Conservation (phyloP, 805 yeast species). For the Wickerhamomyces queroliae region DNA sequence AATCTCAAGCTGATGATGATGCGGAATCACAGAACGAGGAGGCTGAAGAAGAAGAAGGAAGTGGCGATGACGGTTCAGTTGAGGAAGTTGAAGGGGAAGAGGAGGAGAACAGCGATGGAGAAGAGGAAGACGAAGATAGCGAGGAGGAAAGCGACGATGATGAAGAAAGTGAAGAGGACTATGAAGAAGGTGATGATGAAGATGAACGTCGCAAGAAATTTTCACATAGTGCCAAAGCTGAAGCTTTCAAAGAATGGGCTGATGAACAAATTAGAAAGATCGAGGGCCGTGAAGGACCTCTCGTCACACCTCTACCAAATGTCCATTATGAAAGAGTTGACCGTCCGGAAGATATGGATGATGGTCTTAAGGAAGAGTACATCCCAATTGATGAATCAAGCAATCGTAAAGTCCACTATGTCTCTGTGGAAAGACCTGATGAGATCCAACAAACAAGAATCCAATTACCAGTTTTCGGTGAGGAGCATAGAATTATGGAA, state of each 20-base stretch:
- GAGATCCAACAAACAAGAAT: constrained; percentile 64
- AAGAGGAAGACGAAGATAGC: constrained; percentile 16
- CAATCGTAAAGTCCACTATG: constrained; percentile 57
- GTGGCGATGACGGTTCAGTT: constrained; percentile 8
- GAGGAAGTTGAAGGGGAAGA: constrained; percentile 13
- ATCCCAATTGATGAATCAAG: constrained; percentile 49
- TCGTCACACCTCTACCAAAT: constrained; percentile 31
- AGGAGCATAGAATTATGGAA: constrained; percentile 93
- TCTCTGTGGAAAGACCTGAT: constrained; percentile 58
- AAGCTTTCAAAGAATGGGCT: constrained; percentile 86
- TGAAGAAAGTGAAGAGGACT: constrained; percentile 27
- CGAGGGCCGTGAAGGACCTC: constrained; percentile 52
- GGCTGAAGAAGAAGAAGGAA: constrained; percentile 22
- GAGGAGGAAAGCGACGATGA: constrained; percentile 27
- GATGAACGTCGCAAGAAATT: constrained; percentile 30
- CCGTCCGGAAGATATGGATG: constrained; percentile 67
- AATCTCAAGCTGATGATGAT: constrained; percentile 10
- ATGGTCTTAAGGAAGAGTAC: constrained; percentile 59
- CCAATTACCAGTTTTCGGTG: constrained; percentile 81
- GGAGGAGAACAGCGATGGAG: constrained; percentile 19
- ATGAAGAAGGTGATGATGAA: constrained; percentile 27
- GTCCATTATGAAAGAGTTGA: constrained; percentile 46
- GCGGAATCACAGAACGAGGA: constrained; percentile 23
- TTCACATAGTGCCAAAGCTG: constrained; percentile 43
- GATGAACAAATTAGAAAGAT: constrained; percentile 58